Conservation (phyloP, 352 stramenopile genomes). For the Salisapilia sapeloensis region DNA sequence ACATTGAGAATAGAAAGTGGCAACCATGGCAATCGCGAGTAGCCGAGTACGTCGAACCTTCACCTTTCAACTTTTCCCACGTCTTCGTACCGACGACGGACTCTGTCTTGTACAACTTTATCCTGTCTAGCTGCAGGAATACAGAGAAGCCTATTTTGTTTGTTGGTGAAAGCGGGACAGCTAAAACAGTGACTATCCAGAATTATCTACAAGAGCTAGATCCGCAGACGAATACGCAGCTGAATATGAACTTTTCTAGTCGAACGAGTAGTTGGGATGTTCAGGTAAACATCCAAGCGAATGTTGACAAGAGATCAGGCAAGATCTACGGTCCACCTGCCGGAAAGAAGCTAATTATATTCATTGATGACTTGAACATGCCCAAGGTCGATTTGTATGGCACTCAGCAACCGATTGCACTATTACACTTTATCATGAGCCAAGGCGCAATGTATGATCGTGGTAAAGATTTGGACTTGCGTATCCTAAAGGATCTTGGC, state of each 20-base stretch:
- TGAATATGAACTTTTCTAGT: slow-evolving; percentile 89
- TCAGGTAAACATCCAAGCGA: slow-evolving; percentile 88
- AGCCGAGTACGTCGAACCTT: slow-evolving; percentile 78
- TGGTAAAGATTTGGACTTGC: slow-evolving; percentile 88
- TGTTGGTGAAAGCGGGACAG: slow-evolving; percentile 88
- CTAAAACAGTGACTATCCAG: slow-evolving; percentile 92
- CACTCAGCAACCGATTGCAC: slow-evolving; percentile 90
- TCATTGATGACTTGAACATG: slow-evolving; percentile 96
- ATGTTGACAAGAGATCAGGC: slow-evolving; percentile 90
- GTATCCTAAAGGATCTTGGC: slow-evolving; percentile 85
- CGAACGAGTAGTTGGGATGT: slow-evolving; percentile 88
- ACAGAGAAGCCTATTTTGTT: slow-evolving; percentile 85
- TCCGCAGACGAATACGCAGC: slow-evolving; percentile 32
- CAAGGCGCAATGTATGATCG: slow-evolving; percentile 87
- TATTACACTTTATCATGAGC: slow-evolving; percentile 89
- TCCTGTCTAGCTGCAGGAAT: slow-evolving; percentile 77
- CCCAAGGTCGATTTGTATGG: slow-evolving; percentile 92
- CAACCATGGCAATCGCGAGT: slow-evolving; percentile 79
- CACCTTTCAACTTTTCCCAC: slow-evolving; percentile 87
- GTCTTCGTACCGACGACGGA: slow-evolving; percentile 94
- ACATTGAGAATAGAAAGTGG: slow-evolving; percentile 82
- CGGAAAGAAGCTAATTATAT: slow-evolving; percentile 89
- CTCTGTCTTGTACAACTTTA: slow-evolving; percentile 87
- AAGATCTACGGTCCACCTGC: slow-evolving; percentile 88
- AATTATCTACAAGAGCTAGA: slow-evolving; percentile 83